These are phyloP conservation scores for Starmera pachycereana DNA, from an alignment of 805 yeast species.

Conservation along the genomic window DNA sequence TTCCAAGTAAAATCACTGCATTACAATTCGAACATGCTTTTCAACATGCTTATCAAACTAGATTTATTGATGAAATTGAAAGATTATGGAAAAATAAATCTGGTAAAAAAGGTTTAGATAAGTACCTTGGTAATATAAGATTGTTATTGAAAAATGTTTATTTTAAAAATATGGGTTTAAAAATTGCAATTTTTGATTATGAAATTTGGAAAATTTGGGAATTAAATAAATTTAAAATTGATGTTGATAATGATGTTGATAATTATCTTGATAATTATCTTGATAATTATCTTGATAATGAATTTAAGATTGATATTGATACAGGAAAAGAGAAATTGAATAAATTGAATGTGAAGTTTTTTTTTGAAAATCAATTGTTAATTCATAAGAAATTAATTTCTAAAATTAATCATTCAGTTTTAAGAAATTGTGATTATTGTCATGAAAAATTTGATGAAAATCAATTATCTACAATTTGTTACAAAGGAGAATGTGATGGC, in stretches of 20 bases:
- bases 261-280: no score
- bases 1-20: conserved; percentile 60
- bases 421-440: conserved; percentile 23
- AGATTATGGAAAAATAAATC: conserved; percentile 28
- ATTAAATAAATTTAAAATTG: conserved; percentile 11
- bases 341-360: no score
- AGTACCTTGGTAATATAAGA: conserved; percentile 37
- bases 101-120: conserved; percentile 32
- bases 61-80: conserved; percentile 37
- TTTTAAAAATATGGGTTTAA: conserved; percentile 35
- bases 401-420: conserved; percentile 12
- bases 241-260: conserved; percentile 2
- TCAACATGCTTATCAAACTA: conserved; percentile 61
- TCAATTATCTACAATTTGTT: conserved; percentile 28
- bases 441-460: conserved; percentile 1
- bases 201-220: conserved; percentile 15
- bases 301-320: conserved; percentile 1
- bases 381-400: conserved; percentile 13
- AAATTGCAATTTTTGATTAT: conserved; percentile 33
- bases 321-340: conserved; percentile 12
- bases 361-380: conserved; percentile 7
- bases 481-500: conserved; percentile 20
- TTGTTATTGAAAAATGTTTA: conserved; percentile 31
- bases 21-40: conserved; percentile 79
- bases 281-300: conserved; percentile 2